Evolutionary conservation across 2,329 filamentous ascomycete species (phyloP), one percentile per base, ranked within the genome.

Genomic region (Alternaria longipes): DNA sequence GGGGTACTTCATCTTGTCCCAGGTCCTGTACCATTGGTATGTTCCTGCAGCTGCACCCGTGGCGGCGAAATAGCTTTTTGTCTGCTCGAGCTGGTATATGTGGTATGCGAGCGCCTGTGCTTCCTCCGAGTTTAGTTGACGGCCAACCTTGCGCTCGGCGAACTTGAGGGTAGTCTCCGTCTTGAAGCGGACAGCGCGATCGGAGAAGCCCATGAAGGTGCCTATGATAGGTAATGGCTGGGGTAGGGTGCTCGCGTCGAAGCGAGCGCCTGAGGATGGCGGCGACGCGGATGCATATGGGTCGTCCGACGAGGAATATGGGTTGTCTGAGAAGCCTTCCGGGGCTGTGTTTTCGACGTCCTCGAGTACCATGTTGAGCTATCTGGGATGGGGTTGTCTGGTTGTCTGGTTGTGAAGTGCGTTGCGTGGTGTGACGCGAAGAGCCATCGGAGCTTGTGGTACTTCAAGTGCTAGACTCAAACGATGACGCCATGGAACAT

Each of bases 51-150:
- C 62, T 12, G 72, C 68, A 5, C 81, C 81, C 0, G 73, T 52
- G 1, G 78, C 76, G 1, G 74, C 64, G 32, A 78, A 81, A 59
- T 79, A 83, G 18, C 75, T 79, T 9, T 76, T 78, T 5, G 74
- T 75, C 38, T 77, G 68, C 34, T 81, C 67, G 5, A 74, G 71
- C 42, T 79, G 74, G 22, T 79, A 77, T 28, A 79, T 69, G 59
- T 82, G 78, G 56, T 66, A 78, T 11, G 80, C 78, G 12, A 83
- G 66, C 0, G 81, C 80, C 52, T 82, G 79, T 7, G 78, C 73
- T 68, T 84, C 82, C 12, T 81, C 77, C 20, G 77, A 71, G 6
- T 73, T 74, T 12, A 83, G 51, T 1, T 76, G 71, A 11, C 82
- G 76, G 5, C 76, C 70, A 9, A 83, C 56, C 12, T 78, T 69